phyloP scores from a whole-genome alignment of 768 basidiomycete species.

The Boletus subparvulus region DNA sequence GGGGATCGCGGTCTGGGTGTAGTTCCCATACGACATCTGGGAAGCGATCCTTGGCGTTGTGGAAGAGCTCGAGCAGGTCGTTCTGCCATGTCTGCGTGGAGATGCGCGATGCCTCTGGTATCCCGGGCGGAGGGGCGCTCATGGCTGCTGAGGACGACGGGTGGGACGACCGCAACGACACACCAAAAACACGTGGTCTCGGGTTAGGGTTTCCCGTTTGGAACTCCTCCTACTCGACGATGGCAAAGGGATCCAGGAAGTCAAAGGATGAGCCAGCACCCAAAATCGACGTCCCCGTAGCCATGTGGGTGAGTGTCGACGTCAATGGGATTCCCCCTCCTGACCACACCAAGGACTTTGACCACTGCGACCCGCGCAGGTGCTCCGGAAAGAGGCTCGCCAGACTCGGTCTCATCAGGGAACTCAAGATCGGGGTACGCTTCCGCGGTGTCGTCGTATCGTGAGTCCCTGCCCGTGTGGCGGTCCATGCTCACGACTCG shows the following conservation, averaged over 20 bases:
- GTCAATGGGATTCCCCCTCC: background rate
- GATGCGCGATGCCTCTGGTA: conserved; percentile 53
- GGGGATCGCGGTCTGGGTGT: no score
- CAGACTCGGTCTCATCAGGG: conserved; percentile 78
- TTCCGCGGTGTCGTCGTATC: conserved; percentile 94
- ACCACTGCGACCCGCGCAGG: conserved; percentile 91
- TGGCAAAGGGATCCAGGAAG: conserved; percentile 7
- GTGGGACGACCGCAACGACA: conserved; percentile 20
- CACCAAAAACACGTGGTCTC: conserved; percentile 26
- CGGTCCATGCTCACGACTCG: background rate
- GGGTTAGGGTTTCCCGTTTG: conserved; percentile 27
- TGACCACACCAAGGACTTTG: conserved; percentile 70
- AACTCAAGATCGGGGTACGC: conserved; percentile 78
- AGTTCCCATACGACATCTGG: conserved; percentile 97
- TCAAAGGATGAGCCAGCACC: no score
- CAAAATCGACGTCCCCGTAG: conserved; percentile 64
- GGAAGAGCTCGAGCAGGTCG: conserved; percentile 75
- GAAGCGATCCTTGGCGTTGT: conserved; percentile 84
- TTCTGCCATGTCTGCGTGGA: conserved; percentile 76
- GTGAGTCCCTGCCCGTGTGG: conserved; percentile 48
- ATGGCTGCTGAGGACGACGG: conserved; percentile 27
- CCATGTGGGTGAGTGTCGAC: conserved; percentile 84
- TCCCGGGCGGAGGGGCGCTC: conserved; percentile 30
- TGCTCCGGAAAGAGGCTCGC: conserved; percentile 90
- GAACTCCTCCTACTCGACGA: background rate